Conservation (phyloP, 2,329 filamentous ascomycete species). For the Taxawa tesnikishii region DNA sequence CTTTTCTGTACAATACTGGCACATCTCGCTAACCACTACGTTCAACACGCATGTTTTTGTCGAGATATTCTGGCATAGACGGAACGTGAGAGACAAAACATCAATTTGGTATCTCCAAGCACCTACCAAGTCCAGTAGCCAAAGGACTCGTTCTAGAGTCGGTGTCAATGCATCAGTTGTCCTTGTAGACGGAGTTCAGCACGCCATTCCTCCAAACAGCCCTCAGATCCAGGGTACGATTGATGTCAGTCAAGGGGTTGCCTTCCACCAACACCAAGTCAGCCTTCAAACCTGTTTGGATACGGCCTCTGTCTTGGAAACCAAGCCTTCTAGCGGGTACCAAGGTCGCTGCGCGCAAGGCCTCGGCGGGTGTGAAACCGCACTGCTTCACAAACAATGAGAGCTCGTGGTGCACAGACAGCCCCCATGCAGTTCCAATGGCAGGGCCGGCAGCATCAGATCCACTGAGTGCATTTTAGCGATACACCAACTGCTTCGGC, state of each 20-base stretch:
- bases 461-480: no score
- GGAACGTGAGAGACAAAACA: no score
- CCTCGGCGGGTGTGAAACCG: slow-evolving; percentile 30
- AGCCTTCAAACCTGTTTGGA: slow-evolving; percentile 27
- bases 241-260: slow-evolving; percentile 28
- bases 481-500: neutral
- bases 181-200: slow-evolving; percentile 15
- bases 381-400: slow-evolving; percentile 27
- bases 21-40: no score
- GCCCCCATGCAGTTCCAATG: slow-evolving; percentile 30
- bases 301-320: slow-evolving; percentile 27
- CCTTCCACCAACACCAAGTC: slow-evolving; percentile 33
- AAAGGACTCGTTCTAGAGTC: no score
- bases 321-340: slow-evolving; percentile 26
- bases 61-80: no score
- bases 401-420: slow-evolving; percentile 30
- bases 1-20: no score
- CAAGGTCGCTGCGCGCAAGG: slow-evolving; percentile 27
- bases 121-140: no score
- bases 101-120: no score
- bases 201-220: slow-evolving; percentile 31
- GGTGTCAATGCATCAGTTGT: no score
- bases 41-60: no score
- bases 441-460: slow-evolving; percentile 31
- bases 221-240: slow-evolving; percentile 26